phyloP scores from a whole-genome alignment of 345 rosid genomes.

The Ceriops tagal region DNA sequence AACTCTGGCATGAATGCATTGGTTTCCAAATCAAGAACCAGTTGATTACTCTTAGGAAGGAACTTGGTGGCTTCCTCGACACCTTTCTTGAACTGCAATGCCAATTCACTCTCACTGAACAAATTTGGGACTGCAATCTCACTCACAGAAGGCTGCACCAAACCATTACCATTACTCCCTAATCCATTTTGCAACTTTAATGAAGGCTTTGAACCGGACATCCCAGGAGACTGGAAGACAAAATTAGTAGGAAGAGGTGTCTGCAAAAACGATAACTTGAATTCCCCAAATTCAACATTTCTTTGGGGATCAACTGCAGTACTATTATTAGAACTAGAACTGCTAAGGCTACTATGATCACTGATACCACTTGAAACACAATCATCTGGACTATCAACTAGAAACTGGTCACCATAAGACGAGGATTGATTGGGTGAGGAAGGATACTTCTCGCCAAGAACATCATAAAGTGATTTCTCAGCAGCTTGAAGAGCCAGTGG shows the following conservation, averaged over 20 bases:
- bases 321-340: constrained; percentile 31
- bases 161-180: constrained; percentile 17
- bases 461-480: constrained; percentile 60
- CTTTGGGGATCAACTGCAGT: constrained; percentile 38
- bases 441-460: constrained; percentile 41
- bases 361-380: constrained; percentile 36
- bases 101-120: constrained; percentile 49
- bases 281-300: constrained; percentile 34
- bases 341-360: constrained; percentile 28
- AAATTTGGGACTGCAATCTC: constrained; percentile 44
- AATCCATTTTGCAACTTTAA: constrained; percentile 25
- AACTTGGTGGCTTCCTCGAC: constrained; percentile 86
- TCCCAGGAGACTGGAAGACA: constrained; percentile 49
- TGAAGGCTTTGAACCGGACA: constrained; percentile 14
- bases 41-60: constrained; percentile 56
- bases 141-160: constrained; percentile 10
- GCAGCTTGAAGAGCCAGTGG: constrained; percentile 57
- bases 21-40: constrained; percentile 35
- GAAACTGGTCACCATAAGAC: constrained; percentile 22
- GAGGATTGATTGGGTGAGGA: constrained; percentile 20
- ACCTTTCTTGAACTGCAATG: constrained; percentile 68
- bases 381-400: constrained; percentile 41
- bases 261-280: constrained; percentile 19
- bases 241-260: constrained; percentile 32
- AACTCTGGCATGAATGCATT: neutral